Base-by-base conservation (phyloP, 2,329 filamentous ascomycete species). In the Colletotrichum brevisporum region DNA sequence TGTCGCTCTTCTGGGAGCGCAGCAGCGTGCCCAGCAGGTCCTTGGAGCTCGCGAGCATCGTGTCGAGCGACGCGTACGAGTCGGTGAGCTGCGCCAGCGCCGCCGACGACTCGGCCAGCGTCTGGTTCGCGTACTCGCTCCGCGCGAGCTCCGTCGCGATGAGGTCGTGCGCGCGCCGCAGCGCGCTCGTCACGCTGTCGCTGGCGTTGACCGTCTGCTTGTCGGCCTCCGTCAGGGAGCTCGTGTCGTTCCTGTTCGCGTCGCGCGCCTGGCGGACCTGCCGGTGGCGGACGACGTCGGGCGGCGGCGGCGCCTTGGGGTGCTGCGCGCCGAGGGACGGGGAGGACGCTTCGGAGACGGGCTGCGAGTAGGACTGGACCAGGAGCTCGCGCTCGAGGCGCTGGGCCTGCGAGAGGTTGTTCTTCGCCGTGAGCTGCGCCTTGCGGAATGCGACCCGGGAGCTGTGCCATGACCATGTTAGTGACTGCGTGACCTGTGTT, bases 1-100 rank as follows among this genome's bases (percentile, higher is more conserved):
- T 98, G 78, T 99, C 96, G 73, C 92, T 96, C 85, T 99, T 99
- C 78, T 97, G 94, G 72, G 93, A 96, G 70, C 90, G 89, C 54
- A 98, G 83, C 53, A 99, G 84, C 18, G 93, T 94, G 6, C 90
- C 89, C 8, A 98, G 88, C 18, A 99, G 84, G 63, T 90, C 91
- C 72, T 89, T 88, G 53, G 93, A 95, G 65, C 89, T 92, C 3
- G 88, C 85, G 45, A 99, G 86, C 76, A 98, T 87, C 13, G 89
- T 88, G 74, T 95, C 94, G 5, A 98, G 88, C 57, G 90, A 90
- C 21, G 86, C 90, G 81, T 99, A 99, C 45, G 89, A 92, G 75
- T 97, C 92, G 4, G 92, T 90, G 1, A 99, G 87, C 71, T 93
- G 89, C 61, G 88, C 88, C n/a, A 99, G 87, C 12, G 95, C 94